phyloP scores from a whole-genome alignment of 2,329 filamentous ascomycete genomes.

The Diaporthe citri region DNA sequence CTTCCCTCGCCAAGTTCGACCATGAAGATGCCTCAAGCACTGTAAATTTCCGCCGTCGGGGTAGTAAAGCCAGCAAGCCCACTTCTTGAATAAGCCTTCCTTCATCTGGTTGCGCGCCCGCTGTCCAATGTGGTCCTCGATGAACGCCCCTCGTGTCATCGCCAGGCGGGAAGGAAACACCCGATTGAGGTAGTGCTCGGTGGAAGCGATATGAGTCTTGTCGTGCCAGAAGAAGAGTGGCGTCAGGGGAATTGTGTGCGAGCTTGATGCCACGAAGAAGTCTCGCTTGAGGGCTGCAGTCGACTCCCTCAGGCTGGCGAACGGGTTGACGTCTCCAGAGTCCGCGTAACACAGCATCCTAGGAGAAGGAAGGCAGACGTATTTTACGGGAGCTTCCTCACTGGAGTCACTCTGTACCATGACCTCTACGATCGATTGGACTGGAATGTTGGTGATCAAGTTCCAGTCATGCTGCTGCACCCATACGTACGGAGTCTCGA shows the following conservation, averaged over 20 bases:
- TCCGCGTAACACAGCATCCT: constrained; percentile 65
- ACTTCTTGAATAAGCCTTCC: constrained; percentile 62
- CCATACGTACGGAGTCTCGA: constrained; percentile 66
- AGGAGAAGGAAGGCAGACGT: constrained; percentile 65
- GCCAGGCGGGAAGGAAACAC: constrained; percentile 65
- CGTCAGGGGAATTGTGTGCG: constrained; percentile 58
- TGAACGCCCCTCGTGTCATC: constrained; percentile 65
- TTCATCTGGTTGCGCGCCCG: constrained; percentile 69
- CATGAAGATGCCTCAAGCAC: constrained; percentile 64
- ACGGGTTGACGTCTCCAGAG: constrained; percentile 59
- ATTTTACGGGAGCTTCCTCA: constrained; percentile 57
- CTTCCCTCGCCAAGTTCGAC: constrained; percentile 62
- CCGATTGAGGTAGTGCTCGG: constrained; percentile 61
- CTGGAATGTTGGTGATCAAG: constrained; percentile 59
- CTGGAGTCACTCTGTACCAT: constrained; percentile 55
- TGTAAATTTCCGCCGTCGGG: constrained; percentile 59
- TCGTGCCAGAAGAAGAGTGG: constrained; percentile 72
- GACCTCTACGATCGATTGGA: constrained; percentile 57
- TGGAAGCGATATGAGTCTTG: constrained; percentile 66
- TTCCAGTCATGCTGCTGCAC: constrained; percentile 71
- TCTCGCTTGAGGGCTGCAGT: constrained; percentile 57
- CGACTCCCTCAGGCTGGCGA: constrained; percentile 55
- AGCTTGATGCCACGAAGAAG: constrained; percentile 47
- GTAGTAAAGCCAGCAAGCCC: constrained; percentile 69
- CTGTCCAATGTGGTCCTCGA: constrained; percentile 69